Evolutionary conservation across 2,329 filamentous ascomycete genomes (phyloP).

Genomic region (Rhexocercosporidium sp.): DNA sequence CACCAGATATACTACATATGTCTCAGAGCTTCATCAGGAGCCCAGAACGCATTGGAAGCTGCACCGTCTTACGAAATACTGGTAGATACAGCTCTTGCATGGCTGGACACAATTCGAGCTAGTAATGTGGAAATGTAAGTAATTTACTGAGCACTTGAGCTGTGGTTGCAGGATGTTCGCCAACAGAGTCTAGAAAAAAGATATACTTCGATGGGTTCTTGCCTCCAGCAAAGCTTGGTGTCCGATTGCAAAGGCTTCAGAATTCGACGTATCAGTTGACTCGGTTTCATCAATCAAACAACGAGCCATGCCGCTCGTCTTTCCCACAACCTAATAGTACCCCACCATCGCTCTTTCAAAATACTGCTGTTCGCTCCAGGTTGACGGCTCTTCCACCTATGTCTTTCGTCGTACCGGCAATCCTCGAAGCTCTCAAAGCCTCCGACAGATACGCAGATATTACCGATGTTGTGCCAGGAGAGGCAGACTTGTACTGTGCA

Average conservation of each 20-base stretch:
- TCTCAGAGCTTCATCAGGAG: constrained; percentile 45
- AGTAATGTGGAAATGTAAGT: constrained; percentile 66
- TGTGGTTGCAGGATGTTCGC: neutral
- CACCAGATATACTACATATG: constrained; percentile 72
- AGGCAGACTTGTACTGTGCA: constrained; percentile 85
- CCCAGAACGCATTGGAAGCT: constrained; percentile 53
- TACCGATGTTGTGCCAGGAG: constrained; percentile 72
- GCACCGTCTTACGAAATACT: constrained; percentile 69
- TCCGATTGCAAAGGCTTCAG: constrained; percentile 35
- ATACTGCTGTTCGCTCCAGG: constrained; percentile 25
- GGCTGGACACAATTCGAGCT: constrained; percentile 63
- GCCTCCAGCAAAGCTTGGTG: constrained; percentile 52
- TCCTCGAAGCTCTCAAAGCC: constrained; percentile 70
- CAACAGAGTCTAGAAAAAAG: constrained; percentile 54
- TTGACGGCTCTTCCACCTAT: constrained; percentile 48
- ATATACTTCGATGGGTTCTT: constrained; percentile 90
- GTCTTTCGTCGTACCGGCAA: constrained; percentile 77
- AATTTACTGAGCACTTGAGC: neutral
- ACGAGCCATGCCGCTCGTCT: constrained; percentile 24
- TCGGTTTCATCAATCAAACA: constrained; percentile 33
- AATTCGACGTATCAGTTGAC: constrained; percentile 34
- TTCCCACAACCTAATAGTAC: constrained; percentile 29
- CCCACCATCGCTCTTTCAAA: constrained; percentile 32
- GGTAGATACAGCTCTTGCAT: constrained; percentile 61
- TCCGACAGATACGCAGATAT: constrained; percentile 50